A percentile compares a stretch with the other conserved stretches of the same genome.
phyloP scores from a whole-genome alignment of 169 alveolate genomes.

The Plasmodium inui region DNA sequence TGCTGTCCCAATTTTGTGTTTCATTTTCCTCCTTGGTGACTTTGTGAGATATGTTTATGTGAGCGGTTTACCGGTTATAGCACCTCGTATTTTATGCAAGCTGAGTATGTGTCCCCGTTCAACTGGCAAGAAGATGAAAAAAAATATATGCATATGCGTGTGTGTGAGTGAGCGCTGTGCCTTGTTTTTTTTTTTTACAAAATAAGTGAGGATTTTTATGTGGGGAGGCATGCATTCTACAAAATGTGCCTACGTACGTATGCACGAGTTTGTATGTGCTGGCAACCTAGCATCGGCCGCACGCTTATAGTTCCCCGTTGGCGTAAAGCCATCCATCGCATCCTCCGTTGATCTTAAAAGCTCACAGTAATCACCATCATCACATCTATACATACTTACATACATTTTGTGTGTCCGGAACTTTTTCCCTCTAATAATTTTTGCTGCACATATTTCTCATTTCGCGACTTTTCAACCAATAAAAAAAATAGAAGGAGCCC shows the following conservation, averaged over 20 bases:
- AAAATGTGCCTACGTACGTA: background rate
- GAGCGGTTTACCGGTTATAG: background rate
- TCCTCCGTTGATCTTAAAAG: background rate
- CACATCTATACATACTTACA: background rate
- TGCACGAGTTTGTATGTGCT: background rate
- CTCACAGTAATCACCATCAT: background rate
- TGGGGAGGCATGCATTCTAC: background rate
- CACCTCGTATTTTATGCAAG: background rate
- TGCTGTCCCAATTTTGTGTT: background rate
- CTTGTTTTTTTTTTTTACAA: background rate
- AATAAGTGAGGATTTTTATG: background rate
- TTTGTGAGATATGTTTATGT: background rate
- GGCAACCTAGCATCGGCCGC: background rate
- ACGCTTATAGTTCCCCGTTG: constrained; percentile 12
- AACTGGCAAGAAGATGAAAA: background rate
- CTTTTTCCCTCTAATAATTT: constrained; percentile 20
- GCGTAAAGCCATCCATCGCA: background rate
- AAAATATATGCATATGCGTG: background rate
- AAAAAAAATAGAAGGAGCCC: constrained; percentile 64
- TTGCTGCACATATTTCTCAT: constrained; percentile 53
- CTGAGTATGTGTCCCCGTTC: background rate
- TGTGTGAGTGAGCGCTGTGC: background rate
- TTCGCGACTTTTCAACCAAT: constrained; percentile 56
- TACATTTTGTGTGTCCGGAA: background rate
- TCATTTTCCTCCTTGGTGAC: background rate